A percentile compares a stretch with the other conserved stretches of the same genome.
These are phyloP conservation scores for Hippophae rhamnoides DNA, from an alignment of 306 rosid species.

Conservation along the genomic window DNA sequence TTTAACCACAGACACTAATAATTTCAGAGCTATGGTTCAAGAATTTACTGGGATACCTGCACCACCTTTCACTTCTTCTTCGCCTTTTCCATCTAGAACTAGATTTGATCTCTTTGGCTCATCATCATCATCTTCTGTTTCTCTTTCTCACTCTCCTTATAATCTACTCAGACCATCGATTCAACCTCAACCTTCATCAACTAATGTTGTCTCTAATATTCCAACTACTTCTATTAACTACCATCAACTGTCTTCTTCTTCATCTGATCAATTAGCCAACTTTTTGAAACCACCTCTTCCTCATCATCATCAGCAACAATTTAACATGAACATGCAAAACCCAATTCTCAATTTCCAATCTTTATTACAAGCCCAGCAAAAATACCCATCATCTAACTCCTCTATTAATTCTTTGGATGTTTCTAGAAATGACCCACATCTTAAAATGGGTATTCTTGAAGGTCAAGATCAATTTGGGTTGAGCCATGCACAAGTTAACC, in stretches of 20 bases:
- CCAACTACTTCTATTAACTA: slow-evolving; percentile 15
- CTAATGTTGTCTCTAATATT: slow-evolving; percentile 9
- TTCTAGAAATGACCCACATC: slow-evolving; percentile 21
- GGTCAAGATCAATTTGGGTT: slow-evolving; percentile 46
- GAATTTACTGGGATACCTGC: slow-evolving; percentile 97
- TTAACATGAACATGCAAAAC: slow-evolving; percentile 31
- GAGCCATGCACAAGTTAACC: slow-evolving; percentile 20
- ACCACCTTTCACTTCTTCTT: slow-evolving; percentile 60
- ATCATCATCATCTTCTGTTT: slow-evolving; percentile 20
- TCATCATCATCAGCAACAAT: slow-evolving; percentile 21
- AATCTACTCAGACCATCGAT: slow-evolving; percentile 55
- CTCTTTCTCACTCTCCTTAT: slow-evolving; percentile 34
- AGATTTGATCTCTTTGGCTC: slow-evolving; percentile 66
- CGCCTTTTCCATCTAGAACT: slow-evolving; percentile 44
- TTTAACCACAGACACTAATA: slow-evolving; percentile 74
- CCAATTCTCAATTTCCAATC: slow-evolving; percentile 49
- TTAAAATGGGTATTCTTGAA: slow-evolving; percentile 34
- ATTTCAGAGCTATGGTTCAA: slow-evolving; percentile 99
- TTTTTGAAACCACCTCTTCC: slow-evolving; percentile 9
- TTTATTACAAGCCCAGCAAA: slow-evolving; percentile 29
- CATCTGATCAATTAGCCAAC: background rate
- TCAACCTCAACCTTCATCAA: background rate
- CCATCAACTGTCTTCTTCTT: slow-evolving; percentile 14
- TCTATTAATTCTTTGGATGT: background rate
- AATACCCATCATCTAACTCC: slow-evolving; percentile 16